Percentiles rank a stretch among this genome's conserved stretches.
phyloP scores from a whole-genome alignment of 2,329 filamentous ascomycete species.

The Elsinoe necatrix region DNA sequence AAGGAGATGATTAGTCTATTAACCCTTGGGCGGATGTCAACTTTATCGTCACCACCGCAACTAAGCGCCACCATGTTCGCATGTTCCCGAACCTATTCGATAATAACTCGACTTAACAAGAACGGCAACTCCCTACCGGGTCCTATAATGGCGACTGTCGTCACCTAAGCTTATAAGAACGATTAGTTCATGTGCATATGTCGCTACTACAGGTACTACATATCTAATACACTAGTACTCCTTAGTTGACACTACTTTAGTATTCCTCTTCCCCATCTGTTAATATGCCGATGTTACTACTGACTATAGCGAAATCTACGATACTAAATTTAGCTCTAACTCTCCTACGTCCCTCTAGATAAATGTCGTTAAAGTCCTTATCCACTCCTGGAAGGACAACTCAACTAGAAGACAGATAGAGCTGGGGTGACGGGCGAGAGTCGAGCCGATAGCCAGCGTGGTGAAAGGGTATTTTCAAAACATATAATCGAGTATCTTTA shows the following conservation, averaged over 20 bases:
- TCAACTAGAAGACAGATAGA: no score
- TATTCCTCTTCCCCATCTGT: conserved; percentile 78
- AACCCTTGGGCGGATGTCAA: conserved; percentile 44
- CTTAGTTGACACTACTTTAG: conserved; percentile 79
- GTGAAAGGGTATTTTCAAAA: no score
- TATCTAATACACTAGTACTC: conserved; percentile 81
- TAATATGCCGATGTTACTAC: conserved; percentile 94
- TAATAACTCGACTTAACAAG: conserved; percentile 49
- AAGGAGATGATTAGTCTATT: conserved; percentile 39
- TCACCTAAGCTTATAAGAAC: conserved; percentile 84
- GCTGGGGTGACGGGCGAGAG: no score
- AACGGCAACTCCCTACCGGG: conserved; percentile 80
- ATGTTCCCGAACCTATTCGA: conserved; percentile 66
- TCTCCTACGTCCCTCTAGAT: no score
- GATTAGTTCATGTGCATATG: conserved; percentile 72
- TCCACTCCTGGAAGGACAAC: no score
- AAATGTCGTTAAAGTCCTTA: no score
- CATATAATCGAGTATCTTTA: no score
- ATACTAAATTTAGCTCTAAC: conserved; percentile 38
- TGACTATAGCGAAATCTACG: conserved; percentile 68
- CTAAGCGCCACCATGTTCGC: conserved; percentile 89
- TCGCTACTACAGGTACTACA: conserved; percentile 87
- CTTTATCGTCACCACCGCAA: conserved; percentile 79
- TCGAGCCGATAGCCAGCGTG: no score
- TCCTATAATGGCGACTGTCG: conserved; percentile 75